Conservation (phyloP, 2,329 filamentous ascomycete species). For the Fusarium sp. region DNA sequence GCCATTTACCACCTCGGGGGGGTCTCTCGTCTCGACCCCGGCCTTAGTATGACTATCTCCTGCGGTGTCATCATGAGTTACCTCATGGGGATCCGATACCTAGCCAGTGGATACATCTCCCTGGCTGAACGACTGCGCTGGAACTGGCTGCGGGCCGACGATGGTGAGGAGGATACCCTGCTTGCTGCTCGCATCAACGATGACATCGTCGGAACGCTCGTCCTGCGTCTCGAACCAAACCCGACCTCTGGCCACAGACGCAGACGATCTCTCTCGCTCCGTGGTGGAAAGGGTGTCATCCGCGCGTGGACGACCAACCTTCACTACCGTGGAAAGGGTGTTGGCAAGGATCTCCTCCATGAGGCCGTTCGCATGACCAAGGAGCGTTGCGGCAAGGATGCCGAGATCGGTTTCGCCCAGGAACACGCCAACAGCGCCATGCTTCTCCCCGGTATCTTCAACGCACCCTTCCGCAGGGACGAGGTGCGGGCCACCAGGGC, state of each 20-base stretch:
- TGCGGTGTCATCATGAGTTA: constrained; percentile 73
- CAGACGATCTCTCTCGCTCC: constrained; percentile 53
- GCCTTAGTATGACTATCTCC: constrained; percentile 67
- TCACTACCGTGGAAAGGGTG: constrained; percentile 76
- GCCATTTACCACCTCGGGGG: constrained; percentile 61
- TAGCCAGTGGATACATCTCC: constrained; percentile 71
- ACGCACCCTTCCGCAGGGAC: constrained; percentile 67
- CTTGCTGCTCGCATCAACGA: constrained; percentile 76
- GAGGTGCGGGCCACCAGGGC: constrained; percentile 69
- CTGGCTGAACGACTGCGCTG: constrained; percentile 71
- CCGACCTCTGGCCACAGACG: constrained; percentile 48
- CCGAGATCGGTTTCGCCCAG: constrained; percentile 77
- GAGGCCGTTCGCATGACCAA: constrained; percentile 77
- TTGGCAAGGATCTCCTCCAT: constrained; percentile 79
- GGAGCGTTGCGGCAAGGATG: constrained; percentile 75
- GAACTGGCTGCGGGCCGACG: constrained; percentile 66
- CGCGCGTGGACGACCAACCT: constrained; percentile 84
- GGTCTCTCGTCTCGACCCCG: constrained; percentile 61
- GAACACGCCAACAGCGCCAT: constrained; percentile 81
- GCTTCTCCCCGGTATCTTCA: constrained; percentile 73
- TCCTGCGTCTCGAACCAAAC: constrained; percentile 72
- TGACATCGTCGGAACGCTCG: constrained; percentile 76
- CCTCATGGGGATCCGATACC: constrained; percentile 70
- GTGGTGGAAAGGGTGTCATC: constrained; percentile 76
- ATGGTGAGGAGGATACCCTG: constrained; percentile 65